These are phyloP conservation scores for Artemisia princeps DNA, from an alignment of 140 eudicot species.

Conservation along the genomic window DNA sequence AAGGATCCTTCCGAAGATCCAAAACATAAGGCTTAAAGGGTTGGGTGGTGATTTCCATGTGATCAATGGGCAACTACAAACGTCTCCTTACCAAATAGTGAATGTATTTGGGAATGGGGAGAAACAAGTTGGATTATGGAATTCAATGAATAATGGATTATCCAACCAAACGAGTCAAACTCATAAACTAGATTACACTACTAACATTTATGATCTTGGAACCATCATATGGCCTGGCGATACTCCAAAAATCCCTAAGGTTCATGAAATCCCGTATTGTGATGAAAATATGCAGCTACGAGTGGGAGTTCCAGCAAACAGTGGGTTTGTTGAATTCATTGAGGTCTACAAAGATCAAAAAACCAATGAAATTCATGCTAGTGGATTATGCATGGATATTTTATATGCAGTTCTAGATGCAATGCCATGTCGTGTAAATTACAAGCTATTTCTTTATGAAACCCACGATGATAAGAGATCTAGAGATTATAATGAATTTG, in stretches of 20 bases:
- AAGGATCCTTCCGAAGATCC: conserved; percentile 23
- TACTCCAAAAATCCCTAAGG: conserved; percentile 23
- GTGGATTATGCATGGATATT: conserved; percentile 34
- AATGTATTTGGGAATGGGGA: conserved; percentile 29
- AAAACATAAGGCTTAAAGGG: conserved; percentile 23
- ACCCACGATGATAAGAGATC: conserved; percentile 18
- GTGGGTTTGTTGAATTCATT: conserved; percentile 27
- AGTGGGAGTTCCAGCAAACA: conserved; percentile 30
- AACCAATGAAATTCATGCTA: conserved; percentile 5
- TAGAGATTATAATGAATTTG: conserved; percentile 30
- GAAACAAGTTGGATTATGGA: conserved; percentile 41
- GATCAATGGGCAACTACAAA: conserved; percentile 22
- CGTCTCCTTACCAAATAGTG: conserved; percentile 23
- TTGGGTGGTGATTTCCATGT: conserved; percentile 32
- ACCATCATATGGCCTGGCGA: conserved; percentile 44
- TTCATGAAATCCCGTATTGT: conserved; percentile 17
- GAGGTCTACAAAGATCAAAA: conserved; percentile 17
- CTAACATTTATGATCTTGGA: conserved; percentile 12
- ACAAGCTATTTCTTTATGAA: conserved; percentile 18
- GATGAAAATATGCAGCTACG: conserved; percentile 21
- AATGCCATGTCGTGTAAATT: conserved; percentile 22
- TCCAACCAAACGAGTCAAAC: neutral
- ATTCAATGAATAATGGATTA: conserved; percentile 16
- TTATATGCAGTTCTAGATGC: conserved; percentile 27
- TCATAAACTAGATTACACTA: neutral